Conservation (phyloP, 345 rosid species). For the Conringia planisiliqua region DNA sequence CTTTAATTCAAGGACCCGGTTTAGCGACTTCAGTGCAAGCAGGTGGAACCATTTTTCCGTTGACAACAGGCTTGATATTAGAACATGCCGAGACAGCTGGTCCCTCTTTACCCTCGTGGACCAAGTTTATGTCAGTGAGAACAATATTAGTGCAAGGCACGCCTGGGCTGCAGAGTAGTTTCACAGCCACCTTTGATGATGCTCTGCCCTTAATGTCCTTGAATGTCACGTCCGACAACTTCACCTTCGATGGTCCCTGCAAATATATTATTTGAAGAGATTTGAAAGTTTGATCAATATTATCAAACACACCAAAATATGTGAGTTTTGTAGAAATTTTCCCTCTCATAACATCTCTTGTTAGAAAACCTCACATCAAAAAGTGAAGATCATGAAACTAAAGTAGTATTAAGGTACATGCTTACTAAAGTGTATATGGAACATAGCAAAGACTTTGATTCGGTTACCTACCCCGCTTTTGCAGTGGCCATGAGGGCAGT, state of each 20-base stretch:
- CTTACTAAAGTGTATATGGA: neutral
- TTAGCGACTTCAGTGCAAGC: slow-evolving; percentile 24
- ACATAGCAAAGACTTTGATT: neutral
- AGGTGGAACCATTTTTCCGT: slow-evolving; percentile 2
- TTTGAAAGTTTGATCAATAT: neutral
- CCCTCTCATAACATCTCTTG: neutral
- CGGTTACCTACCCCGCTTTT: slow-evolving; percentile 30
- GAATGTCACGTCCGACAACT: slow-evolving; percentile 43
- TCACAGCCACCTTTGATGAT: slow-evolving; percentile 35
- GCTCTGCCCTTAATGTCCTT: slow-evolving; percentile 52
- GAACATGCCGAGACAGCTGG: slow-evolving; percentile 35
- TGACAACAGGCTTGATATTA: slow-evolving; percentile 36
- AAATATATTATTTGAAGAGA: neutral
- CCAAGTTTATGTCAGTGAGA: slow-evolving; percentile 39
- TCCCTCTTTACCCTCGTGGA: slow-evolving; percentile 32
- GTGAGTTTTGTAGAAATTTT: no score
- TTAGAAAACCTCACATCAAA: neutral
- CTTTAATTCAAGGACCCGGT: neutral
- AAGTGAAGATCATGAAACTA: neutral
- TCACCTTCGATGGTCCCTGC: slow-evolving; percentile 38
- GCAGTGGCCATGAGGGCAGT: slow-evolving; percentile 46
- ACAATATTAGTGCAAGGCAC: slow-evolving; percentile 38
- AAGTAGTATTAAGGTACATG: neutral
- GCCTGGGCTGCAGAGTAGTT: slow-evolving; percentile 43
- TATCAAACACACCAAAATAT: neutral